Evolutionary conservation across 164 flowering plant genomes (phyloP), one percentile per base, ranked within the genome.

Genomic region (Stephania yunnanensis): DNA sequence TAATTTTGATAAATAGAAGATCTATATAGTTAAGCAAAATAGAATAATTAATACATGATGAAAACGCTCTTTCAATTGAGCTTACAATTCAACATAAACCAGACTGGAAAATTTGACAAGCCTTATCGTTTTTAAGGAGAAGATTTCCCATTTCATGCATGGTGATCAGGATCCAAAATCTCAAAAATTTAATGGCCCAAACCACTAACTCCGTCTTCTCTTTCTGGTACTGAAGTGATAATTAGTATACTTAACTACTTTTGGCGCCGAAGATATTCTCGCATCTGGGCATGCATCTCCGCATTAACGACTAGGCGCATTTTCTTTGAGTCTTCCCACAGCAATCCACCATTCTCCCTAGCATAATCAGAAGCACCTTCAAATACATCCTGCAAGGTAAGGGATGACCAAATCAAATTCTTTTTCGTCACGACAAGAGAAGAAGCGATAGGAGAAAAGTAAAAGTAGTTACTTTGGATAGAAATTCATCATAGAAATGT

Each of bases 311-410:
- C 84, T 7, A 93, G 79, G 11, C 88, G 84, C 97, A 89, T 90
- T 77, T 71, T 82, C 81, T 90, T 87, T 9, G 97, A 79, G 69
- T 92, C 92, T 77, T 93, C 95, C 91, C 91, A 91, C 55, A 89
- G 76, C 72, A 88, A 77, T 12, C 89, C 91, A 63, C 89, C 85
- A 73, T 82, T 73, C 68, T 88, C 92, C 36, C 97, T 87, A n/a
- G 97, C 98, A 85, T 77, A 89, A 36, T 93, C 95, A 77, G 90
- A 86, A 10, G 96, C 95, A 67, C 89, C 81, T 73, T 91, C 97
- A 78, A 89, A 93, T 20, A 89, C 88, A 5, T 89, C 98, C 98
- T 91, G 86, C 69, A 70, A 66, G 15, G 52, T 72, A 19, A n/a
- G 69, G 12, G 46, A 1, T 20, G 44, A 8, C 45, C 46, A 31